Percentiles rank a stretch among this genome's conserved stretches.
Conservation (phyloP, 2,329 filamentous ascomycete genomes). For the Xylaria multiplex region DNA sequence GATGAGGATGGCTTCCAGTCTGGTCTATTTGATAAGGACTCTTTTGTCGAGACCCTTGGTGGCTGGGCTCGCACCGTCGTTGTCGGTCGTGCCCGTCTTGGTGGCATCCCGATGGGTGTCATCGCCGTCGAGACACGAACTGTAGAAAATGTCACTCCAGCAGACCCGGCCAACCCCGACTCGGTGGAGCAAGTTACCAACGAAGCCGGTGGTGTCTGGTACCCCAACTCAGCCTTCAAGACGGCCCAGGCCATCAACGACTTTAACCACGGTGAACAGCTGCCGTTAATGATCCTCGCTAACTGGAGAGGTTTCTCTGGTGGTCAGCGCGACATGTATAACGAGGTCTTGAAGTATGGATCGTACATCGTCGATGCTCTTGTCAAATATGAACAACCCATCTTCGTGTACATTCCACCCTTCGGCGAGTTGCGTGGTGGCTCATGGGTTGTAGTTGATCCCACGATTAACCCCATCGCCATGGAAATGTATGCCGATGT, state of each 20-base stretch:
- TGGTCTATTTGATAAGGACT: conserved; percentile 95
- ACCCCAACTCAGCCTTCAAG: conserved; percentile 99
- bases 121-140: conserved; percentile 96
- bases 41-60: conserved; percentile 94
- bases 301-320: conserved; percentile 99
- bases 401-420: conserved; percentile 99
- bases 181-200: conserved; percentile 95
- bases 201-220: conserved; percentile 99
- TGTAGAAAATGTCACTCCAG: conserved; percentile 95
- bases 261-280: conserved; percentile 98
- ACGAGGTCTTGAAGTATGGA: conserved; percentile 99
- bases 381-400: conserved; percentile 97
- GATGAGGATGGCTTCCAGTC: conserved; percentile 86
- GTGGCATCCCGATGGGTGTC: conserved; percentile 97
- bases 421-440: conserved; percentile 97
- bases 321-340: conserved; percentile 99
- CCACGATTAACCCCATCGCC: conserved; percentile 92
- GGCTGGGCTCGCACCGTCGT: conserved; percentile 98
- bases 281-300: conserved; percentile 98
- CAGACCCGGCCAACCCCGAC: conserved; percentile 97
- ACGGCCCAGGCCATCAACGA: conserved; percentile 98
- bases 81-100: conserved; percentile 93
- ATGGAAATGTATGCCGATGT: conserved; percentile 99
- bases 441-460: conserved; percentile 99
- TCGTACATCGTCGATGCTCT: conserved; percentile 99